These are phyloP conservation scores for Salisapilia sapeloensis DNA, from an alignment of 352 stramenopile genomes.

Conservation along the genomic window DNA sequence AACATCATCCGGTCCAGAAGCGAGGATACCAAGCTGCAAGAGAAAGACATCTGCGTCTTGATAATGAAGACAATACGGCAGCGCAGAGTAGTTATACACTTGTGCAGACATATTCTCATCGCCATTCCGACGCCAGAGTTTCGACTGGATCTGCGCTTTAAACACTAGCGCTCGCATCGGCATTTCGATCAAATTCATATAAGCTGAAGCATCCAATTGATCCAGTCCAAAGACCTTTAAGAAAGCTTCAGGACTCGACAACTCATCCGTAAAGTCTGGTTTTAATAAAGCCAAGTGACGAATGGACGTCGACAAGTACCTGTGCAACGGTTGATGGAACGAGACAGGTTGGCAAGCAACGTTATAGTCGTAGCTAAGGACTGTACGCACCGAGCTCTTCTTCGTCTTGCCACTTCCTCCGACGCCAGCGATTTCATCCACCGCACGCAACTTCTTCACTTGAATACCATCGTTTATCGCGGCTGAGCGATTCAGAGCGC, in stretches of 20 bases:
- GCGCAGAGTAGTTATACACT: constrained; percentile 79
- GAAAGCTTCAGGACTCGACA: constrained; percentile 23
- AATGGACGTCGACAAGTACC: constrained; percentile 55
- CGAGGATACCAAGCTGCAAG: constrained; percentile 49
- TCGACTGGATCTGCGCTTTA: constrained; percentile 77
- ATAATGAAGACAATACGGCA: constrained; percentile 79
- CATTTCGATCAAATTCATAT: constrained; percentile 57
- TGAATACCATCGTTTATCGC: constrained; percentile 12
- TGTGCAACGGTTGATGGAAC: constrained; percentile 69
- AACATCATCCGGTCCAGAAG: constrained; percentile 43
- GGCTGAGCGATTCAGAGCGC: constrained; percentile 21
- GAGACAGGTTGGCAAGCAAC: constrained; percentile 39
- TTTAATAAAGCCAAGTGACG: constrained; percentile 46
- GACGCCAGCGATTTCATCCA: not conserved
- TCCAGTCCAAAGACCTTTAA: constrained; percentile 43
- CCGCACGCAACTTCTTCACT: too few relatives aligned
- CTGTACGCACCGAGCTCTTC: constrained; percentile 17
- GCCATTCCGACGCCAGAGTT: constrained; percentile 72
- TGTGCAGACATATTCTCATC: constrained; percentile 83
- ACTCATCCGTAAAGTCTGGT: constrained; percentile 23
- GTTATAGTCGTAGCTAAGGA: constrained; percentile 46
- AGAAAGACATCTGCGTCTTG: constrained; percentile 67
- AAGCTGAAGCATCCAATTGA: constrained; percentile 14
- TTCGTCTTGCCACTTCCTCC: constrained; percentile 18
- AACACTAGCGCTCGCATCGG: constrained; percentile 71